Evolutionary conservation across 2,329 filamentous ascomycete genomes (phyloP).

Genomic region (Chaetomiaceae sp.): DNA sequence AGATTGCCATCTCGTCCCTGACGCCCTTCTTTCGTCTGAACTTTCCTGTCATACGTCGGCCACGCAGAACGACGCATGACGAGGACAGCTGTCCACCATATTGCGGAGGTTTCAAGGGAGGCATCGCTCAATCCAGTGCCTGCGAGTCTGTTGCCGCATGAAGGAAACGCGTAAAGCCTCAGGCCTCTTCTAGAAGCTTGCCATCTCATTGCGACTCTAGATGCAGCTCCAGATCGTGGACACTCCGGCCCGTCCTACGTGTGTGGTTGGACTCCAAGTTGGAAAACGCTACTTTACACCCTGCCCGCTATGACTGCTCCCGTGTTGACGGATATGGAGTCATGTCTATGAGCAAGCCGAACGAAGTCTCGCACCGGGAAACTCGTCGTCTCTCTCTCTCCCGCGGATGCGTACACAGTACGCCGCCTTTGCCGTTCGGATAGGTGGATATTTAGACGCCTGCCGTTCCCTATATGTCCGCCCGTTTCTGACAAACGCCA

Average conservation of each 20-base stretch:
- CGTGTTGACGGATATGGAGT: constrained; percentile 8
- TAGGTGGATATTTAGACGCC: too few species aligned
- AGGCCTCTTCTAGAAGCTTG: constrained; percentile 19
- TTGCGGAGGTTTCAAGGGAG: constrained; percentile 19
- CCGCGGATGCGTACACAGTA: too few species aligned
- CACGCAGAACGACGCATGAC: constrained; percentile 13
- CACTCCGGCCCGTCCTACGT: constrained; percentile 1
- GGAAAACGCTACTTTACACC: constrained; percentile 13
- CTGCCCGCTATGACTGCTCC: constrained; percentile 18
- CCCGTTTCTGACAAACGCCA: too few species aligned
- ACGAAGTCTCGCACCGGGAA: neutral
- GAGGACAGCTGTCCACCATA: constrained; percentile 6
- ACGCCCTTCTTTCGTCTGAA: constrained; percentile 15
- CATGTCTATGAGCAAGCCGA: constrained; percentile 14
- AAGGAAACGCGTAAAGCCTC: constrained; percentile 5
- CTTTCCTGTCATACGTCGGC: constrained; percentile 3
- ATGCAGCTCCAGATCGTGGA: too few species aligned
- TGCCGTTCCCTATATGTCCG: too few species aligned
- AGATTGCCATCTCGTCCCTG: neutral
- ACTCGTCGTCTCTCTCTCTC: neutral
- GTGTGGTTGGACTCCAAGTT: neutral
- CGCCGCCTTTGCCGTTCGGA: too few species aligned
- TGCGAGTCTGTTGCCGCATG: constrained; percentile 10
- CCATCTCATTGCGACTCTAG: constrained; percentile 1
- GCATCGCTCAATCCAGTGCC: neutral